These are phyloP conservation scores for Rubia yunnanensis DNA, from an alignment of 257 asterid genomes.

Conservation along the genomic window DNA sequence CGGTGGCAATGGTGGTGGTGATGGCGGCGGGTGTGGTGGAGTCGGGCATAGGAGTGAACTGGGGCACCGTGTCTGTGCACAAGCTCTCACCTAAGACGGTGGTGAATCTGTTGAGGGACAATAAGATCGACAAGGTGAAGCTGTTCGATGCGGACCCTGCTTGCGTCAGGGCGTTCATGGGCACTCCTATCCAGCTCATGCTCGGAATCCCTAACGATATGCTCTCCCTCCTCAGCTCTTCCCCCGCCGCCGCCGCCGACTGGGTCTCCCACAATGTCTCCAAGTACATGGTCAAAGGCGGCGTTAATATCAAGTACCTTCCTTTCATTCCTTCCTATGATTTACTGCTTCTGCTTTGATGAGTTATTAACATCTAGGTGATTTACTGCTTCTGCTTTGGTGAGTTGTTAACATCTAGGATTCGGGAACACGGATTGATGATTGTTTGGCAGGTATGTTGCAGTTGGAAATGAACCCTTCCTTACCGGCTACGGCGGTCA, in stretches of 20 bases:
- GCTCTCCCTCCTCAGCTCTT: conserved; percentile 44
- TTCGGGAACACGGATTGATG: no score
- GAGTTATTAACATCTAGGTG: neutral
- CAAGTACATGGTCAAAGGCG: conserved; percentile 61
- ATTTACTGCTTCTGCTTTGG: neutral
- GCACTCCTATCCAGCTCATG: conserved; percentile 81
- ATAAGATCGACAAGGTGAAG: conserved; percentile 68
- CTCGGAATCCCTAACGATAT: conserved; percentile 86
- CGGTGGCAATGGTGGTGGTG: neutral
- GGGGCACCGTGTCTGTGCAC: conserved; percentile 80
- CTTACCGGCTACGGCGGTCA: conserved; percentile 69
- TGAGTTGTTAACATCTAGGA: neutral
- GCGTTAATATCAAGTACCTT: conserved; percentile 64
- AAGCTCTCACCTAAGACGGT: conserved; percentile 60
- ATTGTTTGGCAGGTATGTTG: conserved; percentile 59
- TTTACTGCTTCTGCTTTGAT: neutral
- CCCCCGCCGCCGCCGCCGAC: conserved; percentile 50
- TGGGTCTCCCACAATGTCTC: conserved; percentile 87
- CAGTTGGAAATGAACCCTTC: conserved; percentile 94
- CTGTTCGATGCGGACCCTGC: conserved; percentile 75
- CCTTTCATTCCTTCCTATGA: no score
- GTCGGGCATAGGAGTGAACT: conserved; percentile 78
- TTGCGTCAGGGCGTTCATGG: conserved; percentile 55
- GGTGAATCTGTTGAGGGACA: conserved; percentile 67
- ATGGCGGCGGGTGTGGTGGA: conserved; percentile 30